These are phyloP conservation scores for Pyrenochaeta sp. DNA, from an alignment of 2,329 filamentous ascomycete genomes.

Conservation along the genomic window DNA sequence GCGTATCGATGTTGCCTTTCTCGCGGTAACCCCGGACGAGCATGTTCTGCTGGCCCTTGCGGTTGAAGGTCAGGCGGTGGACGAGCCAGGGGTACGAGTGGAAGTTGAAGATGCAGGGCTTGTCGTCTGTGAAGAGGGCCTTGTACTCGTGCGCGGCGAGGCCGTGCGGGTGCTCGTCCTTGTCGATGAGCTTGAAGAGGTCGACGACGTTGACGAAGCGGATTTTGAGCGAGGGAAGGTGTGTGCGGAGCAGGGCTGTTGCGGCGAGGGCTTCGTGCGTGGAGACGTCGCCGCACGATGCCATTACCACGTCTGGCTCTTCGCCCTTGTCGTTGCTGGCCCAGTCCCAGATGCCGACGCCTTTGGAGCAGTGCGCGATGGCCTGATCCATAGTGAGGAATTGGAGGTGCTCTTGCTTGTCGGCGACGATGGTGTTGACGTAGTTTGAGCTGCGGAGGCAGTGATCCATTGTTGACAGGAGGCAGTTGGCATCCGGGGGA, in stretches of 20 bases:
- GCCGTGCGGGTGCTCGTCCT: conserved; percentile 75
- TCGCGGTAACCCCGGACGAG: conserved; percentile 82
- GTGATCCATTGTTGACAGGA: conserved; percentile 78
- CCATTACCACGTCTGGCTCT: conserved; percentile 79
- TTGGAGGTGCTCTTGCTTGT: conserved; percentile 81
- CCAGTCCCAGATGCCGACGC: conserved; percentile 78
- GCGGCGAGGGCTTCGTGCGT: conserved; percentile 79
- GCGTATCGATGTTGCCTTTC: conserved; percentile 86
- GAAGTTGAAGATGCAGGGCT: conserved; percentile 83
- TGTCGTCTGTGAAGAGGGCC: conserved; percentile 74
- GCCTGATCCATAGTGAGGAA: conserved; percentile 77
- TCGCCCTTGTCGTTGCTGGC: conserved; percentile 73
- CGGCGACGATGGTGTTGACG: conserved; percentile 80
- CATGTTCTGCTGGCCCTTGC: conserved; percentile 71
- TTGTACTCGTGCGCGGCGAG: conserved; percentile 66
- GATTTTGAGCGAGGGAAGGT: conserved; percentile 76
- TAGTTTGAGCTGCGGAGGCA: conserved; percentile 78
- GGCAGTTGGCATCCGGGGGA: conserved; percentile 79
- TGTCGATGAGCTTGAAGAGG: conserved; percentile 78
- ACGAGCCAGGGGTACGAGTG: conserved; percentile 84
- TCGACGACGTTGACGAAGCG: conserved; percentile 83
- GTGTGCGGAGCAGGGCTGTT: conserved; percentile 73
- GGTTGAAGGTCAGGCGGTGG: conserved; percentile 78
- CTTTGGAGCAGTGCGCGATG: conserved; percentile 78
- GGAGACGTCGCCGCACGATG: conserved; percentile 75